Conservation (phyloP, 2,329 filamentous ascomycete genomes). For the Fusarium denticulatum region DNA sequence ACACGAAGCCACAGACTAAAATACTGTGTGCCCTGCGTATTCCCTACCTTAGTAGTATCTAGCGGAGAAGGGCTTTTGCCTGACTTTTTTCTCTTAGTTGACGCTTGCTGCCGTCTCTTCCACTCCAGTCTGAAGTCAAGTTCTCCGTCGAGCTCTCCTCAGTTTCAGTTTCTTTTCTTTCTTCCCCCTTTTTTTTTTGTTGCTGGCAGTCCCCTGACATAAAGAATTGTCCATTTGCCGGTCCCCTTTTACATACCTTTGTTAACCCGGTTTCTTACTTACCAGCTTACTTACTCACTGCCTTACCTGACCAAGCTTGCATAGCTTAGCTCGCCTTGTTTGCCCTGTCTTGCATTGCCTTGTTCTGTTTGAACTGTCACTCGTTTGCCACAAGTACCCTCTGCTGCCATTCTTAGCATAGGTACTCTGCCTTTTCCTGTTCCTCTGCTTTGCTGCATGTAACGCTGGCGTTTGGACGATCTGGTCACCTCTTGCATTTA, state of each 20-base stretch:
- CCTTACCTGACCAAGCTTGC: slow-evolving; percentile 11
- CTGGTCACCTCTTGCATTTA: slow-evolving; percentile 1
- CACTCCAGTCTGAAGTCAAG: neutral
- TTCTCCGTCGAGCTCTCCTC: slow-evolving; percentile 1
- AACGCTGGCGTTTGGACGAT: slow-evolving; percentile 40
- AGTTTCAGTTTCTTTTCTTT: neutral
- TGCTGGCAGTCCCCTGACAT: slow-evolving; percentile 10
- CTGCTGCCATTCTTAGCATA: slow-evolving; percentile 42
- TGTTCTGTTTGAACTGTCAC: slow-evolving; percentile 9
- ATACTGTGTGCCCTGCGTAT: slow-evolving; percentile 33
- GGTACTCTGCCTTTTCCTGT: neutral
- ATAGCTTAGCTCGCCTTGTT: slow-evolving; percentile 3
- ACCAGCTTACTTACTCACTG: neutral
- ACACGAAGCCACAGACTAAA: slow-evolving; percentile 44
- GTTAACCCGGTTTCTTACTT: slow-evolving; percentile 1
- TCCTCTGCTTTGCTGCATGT: slow-evolving; percentile 43
- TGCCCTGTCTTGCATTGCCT: slow-evolving; percentile 10
- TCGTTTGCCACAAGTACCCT: slow-evolving; percentile 29
- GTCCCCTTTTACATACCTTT: slow-evolving; percentile 16
- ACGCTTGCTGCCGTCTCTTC: slow-evolving; percentile 18
- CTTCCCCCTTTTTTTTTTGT: neutral
- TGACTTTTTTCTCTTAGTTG: slow-evolving; percentile 22
- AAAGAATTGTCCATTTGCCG: slow-evolving; percentile 23
- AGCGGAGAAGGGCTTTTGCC: slow-evolving; percentile 27
- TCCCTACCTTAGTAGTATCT: neutral